Percentiles rank a stretch among this genome's conserved stretches.
phyloP scores from a whole-genome alignment of 768 basidiomycete genomes.

The Russula ochroleuca region DNA sequence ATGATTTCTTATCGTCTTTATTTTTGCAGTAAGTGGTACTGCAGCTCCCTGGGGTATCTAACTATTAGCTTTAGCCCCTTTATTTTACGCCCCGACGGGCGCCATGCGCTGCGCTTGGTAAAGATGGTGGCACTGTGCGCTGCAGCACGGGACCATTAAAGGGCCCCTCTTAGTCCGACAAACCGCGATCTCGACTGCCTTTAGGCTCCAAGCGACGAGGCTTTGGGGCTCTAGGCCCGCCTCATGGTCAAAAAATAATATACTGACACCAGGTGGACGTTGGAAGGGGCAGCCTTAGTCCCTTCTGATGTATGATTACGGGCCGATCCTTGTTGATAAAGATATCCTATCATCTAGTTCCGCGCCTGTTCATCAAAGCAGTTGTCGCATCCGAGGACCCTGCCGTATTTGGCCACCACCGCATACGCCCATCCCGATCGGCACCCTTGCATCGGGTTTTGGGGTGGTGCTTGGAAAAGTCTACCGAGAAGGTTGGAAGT shows the following conservation, averaged over 20 bases:
- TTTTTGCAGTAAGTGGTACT: background rate
- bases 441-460: conserved; percentile 24
- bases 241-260: background rate
- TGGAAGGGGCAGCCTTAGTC: background rate
- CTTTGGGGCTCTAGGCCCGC: conserved; percentile 9
- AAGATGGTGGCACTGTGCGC: background rate
- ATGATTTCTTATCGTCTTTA: background rate
- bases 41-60: background rate
- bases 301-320: background rate
- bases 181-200: conserved; percentile 1
- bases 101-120: background rate
- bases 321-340: conserved; percentile 5
- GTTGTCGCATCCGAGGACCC: background rate
- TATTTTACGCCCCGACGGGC: background rate
- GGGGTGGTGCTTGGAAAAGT: conserved; percentile 20
- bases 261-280: background rate
- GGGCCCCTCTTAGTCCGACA: conserved; percentile 5
- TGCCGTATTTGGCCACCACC: background rate
- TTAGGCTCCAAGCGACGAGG: conserved; percentile 10
- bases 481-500: conserved; percentile 14
- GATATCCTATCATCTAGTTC: background rate
- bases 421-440: conserved; percentile 21
- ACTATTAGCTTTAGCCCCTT: conserved; percentile 2
- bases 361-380: background rate
- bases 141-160: background rate